phyloP scores from a whole-genome alignment of 2,329 filamentous ascomycete genomes.

The Aspergillus texensis region DNA sequence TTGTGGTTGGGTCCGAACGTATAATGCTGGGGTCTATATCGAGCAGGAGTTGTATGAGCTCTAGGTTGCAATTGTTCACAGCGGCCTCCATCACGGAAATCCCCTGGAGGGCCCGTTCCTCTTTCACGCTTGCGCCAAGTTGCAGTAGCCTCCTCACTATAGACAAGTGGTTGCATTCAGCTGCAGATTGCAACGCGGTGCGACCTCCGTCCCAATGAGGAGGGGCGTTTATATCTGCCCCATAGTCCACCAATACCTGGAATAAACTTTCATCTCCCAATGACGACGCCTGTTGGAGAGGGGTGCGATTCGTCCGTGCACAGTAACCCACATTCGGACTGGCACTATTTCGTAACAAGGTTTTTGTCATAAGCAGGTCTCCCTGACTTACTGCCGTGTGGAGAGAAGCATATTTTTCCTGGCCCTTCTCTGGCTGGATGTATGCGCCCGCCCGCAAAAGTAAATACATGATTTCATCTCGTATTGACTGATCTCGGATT shows the following conservation, averaged over 20 bases:
- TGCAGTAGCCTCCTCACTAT: conserved; percentile 16
- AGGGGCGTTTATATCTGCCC: conserved; percentile 11
- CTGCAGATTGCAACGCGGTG: conserved; percentile 39
- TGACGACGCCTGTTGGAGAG: background rate
- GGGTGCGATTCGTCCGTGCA: background rate
- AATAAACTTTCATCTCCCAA: conserved; percentile 1
- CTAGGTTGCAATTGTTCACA: background rate
- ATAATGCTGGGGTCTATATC: background rate
- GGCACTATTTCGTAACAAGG: background rate
- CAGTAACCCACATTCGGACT: background rate
- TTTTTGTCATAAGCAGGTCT: background rate
- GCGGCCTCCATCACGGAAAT: background rate
- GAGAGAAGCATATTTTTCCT: background rate
- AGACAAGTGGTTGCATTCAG: conserved; percentile 24
- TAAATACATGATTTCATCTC: background rate
- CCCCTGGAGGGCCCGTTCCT: background rate
- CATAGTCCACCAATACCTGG: conserved; percentile 17
- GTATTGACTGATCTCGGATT: background rate
- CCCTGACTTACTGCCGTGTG: background rate
- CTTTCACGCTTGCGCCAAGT: conserved; percentile 13
- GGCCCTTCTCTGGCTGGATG: background rate
- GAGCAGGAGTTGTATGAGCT: background rate
- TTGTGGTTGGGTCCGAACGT: background rate
- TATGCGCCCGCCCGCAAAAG: background rate
- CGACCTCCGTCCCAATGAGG: conserved; percentile 19